Conservation (phyloP, 768 basidiomycete genomes). For the Boletus sp. region DNA sequence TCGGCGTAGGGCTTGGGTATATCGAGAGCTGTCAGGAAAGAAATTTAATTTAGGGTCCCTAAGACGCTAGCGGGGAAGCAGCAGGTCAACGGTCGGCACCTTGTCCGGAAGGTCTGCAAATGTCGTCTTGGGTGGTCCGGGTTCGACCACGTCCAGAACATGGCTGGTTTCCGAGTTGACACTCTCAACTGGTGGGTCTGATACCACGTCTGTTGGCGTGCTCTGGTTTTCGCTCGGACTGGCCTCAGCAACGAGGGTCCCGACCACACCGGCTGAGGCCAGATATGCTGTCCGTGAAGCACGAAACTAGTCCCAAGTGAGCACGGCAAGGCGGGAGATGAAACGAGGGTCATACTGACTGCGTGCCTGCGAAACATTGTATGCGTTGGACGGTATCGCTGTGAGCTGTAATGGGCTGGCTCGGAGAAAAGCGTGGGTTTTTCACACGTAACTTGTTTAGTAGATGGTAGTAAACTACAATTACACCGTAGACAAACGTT, state of each 20-base stretch:
- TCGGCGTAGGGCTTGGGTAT: slow-evolving; percentile 62
- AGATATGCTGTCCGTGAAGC: slow-evolving; percentile 24
- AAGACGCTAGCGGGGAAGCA: background rate
- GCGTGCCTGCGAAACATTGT: slow-evolving; percentile 27
- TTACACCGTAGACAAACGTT: background rate
- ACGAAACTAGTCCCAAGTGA: slow-evolving; percentile 16
- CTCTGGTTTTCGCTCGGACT: slow-evolving; percentile 2
- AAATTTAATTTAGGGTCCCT: background rate
- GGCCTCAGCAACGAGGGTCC: slow-evolving; percentile 15
- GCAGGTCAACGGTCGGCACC: slow-evolving; percentile 8
- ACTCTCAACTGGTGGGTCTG: background rate
- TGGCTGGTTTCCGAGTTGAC: background rate
- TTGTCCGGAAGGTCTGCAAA: slow-evolving; percentile 25
- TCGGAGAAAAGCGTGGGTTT: slow-evolving; percentile 17
- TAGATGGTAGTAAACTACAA: background rate
- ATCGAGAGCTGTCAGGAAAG: slow-evolving; percentile 65
- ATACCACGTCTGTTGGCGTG: background rate
- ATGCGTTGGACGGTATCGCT: background rate
- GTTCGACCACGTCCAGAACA: background rate
- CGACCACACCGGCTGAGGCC: slow-evolving; percentile 16
- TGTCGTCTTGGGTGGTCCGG: slow-evolving; percentile 11
- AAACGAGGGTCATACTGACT: slow-evolving; percentile 10
- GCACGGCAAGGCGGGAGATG: background rate
- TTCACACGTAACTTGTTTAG: background rate
- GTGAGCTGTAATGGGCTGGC: background rate